Evolutionary conservation across 805 yeast species (phyloP), one percentile per base, ranked within the genome.

Genomic region (Hanseniaspora guilliermondii): DNA sequence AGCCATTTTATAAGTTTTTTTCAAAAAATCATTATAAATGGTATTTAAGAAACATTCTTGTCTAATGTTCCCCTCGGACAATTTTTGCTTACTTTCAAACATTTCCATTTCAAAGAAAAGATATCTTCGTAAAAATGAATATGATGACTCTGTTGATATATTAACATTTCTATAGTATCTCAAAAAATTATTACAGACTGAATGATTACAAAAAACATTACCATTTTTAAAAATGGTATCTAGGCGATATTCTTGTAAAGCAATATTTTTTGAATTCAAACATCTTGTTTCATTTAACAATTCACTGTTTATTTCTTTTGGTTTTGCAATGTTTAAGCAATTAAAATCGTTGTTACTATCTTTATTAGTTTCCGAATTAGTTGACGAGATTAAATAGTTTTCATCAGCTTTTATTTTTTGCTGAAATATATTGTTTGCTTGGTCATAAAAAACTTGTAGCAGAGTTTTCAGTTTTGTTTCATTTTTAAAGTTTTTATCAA

Each of bases 101-200:
- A 66, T 60, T 50, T 68, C 71, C 40, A 68, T 49, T 17, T 68
- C 71, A 47, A 67, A 66, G 17, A 68, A 57, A 24, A 66, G 61
- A n/a, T 49, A 24, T 33, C 53, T 58, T 48, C 61, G 42, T 12
- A 50, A 27, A 56, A 40, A 55, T 37, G 17, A 49, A 48, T n/a
- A 58, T 16, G 7, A 47, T 27, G 11, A n/a, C 33, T 54, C 60
- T 57, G 42, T 58, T 60, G 19, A 56, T 53, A 4, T 21, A 14
- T 25, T 59, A 57, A 38, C 11, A 35, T 40, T 8, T 37, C 27
- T 38, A 40, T 24, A 36, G 48, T 27, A 40, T 32, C 39, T 27
- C 17, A 45, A 4, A 36, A 56, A 25, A 19, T 30, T 27, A 6
- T 50, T 22, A 46, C 56, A 38, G 7, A 22, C 6, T 64, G 62